Evolutionary conservation across 352 stramenopile species (phyloP).

Genomic region (Phytophthora idaei): DNA sequence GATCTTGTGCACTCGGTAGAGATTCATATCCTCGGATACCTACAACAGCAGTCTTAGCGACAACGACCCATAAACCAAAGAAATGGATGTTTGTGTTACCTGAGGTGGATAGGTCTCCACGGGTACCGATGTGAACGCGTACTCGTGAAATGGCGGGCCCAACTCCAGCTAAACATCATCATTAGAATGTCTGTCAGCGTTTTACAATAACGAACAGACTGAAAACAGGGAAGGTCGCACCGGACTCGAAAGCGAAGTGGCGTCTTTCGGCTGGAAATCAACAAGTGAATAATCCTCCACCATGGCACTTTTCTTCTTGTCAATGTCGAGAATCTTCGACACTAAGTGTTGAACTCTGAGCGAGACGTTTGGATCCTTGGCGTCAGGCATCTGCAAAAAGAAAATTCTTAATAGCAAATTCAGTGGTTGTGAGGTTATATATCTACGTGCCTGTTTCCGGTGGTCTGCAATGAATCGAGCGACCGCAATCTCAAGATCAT

Average conservation of each 20-base stretch:
- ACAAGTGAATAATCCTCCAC: slow-evolving; percentile 79
- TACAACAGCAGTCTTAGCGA: slow-evolving; percentile 15
- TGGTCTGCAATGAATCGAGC: slow-evolving; percentile 76
- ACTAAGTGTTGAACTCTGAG: slow-evolving; percentile 75
- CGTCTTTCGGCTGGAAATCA: slow-evolving; percentile 73
- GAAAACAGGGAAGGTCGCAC: slow-evolving; percentile 25
- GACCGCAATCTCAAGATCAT: slow-evolving; percentile 79
- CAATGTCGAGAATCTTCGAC: slow-evolving; percentile 73
- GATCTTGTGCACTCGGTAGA: slow-evolving; percentile 79
- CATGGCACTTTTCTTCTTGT: slow-evolving; percentile 69
- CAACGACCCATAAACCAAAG: not conserved
- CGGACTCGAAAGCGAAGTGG: slow-evolving; percentile 52
- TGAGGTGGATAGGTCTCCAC: slow-evolving; percentile 85
- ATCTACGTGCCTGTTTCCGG: slow-evolving; percentile 48
- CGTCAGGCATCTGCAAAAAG: slow-evolving; percentile 53
- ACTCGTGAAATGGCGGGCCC: slow-evolving; percentile 73
- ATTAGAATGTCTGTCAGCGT: not conserved
- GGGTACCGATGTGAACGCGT: slow-evolving; percentile 64
- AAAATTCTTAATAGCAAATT: not conserved
- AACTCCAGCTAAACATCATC: slow-evolving; percentile 54
- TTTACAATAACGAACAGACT: slow-evolving; percentile 19
- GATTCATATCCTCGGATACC: slow-evolving; percentile 72
- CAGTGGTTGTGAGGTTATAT: too few relatives aligned
- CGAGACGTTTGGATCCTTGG: slow-evolving; percentile 61
- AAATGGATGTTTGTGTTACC: slow-evolving; percentile 27